Conservation (phyloP, 306 rosid species). For the Geum urbanum region DNA sequence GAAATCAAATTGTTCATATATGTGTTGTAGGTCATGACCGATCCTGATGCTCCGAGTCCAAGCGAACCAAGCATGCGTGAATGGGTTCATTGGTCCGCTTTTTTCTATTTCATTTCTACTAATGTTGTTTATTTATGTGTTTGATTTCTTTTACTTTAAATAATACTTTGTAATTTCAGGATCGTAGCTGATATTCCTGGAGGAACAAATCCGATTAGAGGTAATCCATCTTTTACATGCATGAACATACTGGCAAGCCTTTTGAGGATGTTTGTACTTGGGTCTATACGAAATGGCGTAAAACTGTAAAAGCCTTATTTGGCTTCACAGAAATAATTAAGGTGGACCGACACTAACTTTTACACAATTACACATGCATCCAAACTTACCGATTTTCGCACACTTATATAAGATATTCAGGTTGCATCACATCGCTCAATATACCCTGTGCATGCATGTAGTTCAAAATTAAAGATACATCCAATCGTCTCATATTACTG, state of each 20-base stretch:
- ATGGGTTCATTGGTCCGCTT: slow-evolving; percentile 64
- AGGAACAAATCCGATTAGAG: slow-evolving; percentile 54
- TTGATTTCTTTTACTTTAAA: background rate
- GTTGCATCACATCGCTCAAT: slow-evolving; percentile 20
- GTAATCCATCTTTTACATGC: slow-evolving; percentile 28
- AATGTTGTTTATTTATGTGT: too few species aligned
- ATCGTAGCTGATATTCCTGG: slow-evolving; percentile 82
- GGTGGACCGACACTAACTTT: background rate
- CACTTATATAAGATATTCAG: slow-evolving; percentile 7
- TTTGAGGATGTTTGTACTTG: too few species aligned
- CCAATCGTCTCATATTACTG: background rate
- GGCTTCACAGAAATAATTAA: background rate
- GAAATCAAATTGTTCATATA: background rate
- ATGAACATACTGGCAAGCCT: background rate
- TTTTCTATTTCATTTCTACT: too few species aligned
- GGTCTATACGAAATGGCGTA: too few species aligned
- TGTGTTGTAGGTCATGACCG: slow-evolving; percentile 62
- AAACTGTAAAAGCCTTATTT: too few species aligned
- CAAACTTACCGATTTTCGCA: slow-evolving; percentile 16
- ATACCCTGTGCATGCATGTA: background rate
- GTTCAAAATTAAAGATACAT: slow-evolving; percentile 23
- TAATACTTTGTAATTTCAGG: slow-evolving; percentile 36
- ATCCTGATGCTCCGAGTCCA: slow-evolving; percentile 93
- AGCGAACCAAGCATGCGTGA: slow-evolving; percentile 89
- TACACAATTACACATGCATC: slow-evolving; percentile 28